A percentile compares a stretch with the other conserved stretches of the same genome.
phyloP scores from a whole-genome alignment of 768 basidiomycete genomes.

The Leccinum incarnatum region DNA sequence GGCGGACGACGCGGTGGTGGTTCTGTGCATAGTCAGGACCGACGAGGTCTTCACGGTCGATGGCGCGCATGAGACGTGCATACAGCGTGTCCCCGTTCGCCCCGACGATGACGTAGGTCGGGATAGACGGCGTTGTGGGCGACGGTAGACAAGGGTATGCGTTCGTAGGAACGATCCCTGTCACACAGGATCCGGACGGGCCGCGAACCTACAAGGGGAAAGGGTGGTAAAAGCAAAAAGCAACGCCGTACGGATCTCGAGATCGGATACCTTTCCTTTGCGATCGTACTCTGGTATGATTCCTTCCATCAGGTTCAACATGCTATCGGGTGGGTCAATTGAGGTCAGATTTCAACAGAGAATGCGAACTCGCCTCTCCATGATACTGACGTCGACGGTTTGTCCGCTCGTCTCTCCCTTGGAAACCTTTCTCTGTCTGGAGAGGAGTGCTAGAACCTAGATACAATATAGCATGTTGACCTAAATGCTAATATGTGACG shows the following conservation, averaged over 20 bases:
- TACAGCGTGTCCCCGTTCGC: conserved; percentile 73
- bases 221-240: background rate
- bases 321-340: conserved; percentile 36
- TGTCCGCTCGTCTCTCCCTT: conserved; percentile 38
- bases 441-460: conserved; percentile 61
- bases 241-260: background rate
- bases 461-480: background rate
- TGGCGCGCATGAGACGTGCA: conserved; percentile 59
- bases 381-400: conserved; percentile 73
- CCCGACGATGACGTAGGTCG: conserved; percentile 66
- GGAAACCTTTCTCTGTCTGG: conserved; percentile 36
- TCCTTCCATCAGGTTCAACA: conserved; percentile 77
- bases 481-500: background rate
- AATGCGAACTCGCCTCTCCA: conserved; percentile 50
- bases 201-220: conserved; percentile 50
- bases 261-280: conserved; percentile 53
- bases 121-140: conserved; percentile 35
- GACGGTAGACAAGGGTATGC: conserved; percentile 65
- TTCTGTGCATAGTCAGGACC: conserved; percentile 49
- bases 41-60: conserved; percentile 57
- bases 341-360: background rate
- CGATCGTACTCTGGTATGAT: conserved; percentile 75
- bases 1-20: conserved; percentile 41
- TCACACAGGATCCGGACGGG: conserved; percentile 72
- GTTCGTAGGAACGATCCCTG: conserved; percentile 74